Evolutionary conservation across 2,329 filamentous ascomycete genomes (phyloP).

Genomic region (Fusarium falciforme): DNA sequence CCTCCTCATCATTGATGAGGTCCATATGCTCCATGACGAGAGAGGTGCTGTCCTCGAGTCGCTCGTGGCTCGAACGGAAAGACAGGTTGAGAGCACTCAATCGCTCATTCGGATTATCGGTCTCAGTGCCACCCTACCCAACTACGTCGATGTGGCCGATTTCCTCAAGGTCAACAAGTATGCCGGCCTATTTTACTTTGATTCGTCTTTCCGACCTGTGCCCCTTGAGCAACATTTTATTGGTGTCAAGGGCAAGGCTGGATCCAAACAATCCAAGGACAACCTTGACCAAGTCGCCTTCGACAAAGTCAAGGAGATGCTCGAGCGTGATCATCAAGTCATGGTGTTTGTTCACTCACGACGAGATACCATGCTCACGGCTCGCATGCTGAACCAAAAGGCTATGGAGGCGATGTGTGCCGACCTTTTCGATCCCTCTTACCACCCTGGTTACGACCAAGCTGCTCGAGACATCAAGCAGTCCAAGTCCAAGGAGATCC

Average conservation of each 20-base stretch:
- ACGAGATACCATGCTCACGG: constrained; percentile 91
- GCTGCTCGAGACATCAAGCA: constrained; percentile 87
- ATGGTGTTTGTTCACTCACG: constrained; percentile 99
- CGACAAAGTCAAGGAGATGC: constrained; percentile 95
- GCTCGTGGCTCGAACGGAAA: constrained; percentile 91
- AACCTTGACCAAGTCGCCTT: constrained; percentile 90
- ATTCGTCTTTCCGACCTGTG: constrained; percentile 93
- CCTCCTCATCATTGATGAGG: constrained; percentile 96
- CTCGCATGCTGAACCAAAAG: constrained; percentile 86
- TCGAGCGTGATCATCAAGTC: constrained; percentile 90
- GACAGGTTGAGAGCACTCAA: constrained; percentile 98
- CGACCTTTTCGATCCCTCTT: constrained; percentile 84
- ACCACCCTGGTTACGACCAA: constrained; percentile 82
- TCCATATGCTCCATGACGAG: constrained; percentile 99
- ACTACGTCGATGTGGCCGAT: constrained; percentile 96
- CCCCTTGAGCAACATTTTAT: constrained; percentile 98
- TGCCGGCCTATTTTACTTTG: constrained; percentile 96
- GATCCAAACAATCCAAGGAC: constrained; percentile 83
- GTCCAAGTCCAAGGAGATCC: constrained; percentile 85
- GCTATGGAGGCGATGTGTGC: constrained; percentile 82
- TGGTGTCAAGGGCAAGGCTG: constrained; percentile 91
- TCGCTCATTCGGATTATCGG: constrained; percentile 96
- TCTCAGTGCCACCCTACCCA: constrained; percentile 93
- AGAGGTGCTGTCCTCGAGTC: constrained; percentile 96
- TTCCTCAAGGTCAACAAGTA: constrained; percentile 96